These are phyloP conservation scores for Anthracocystis setariae DNA, from an alignment of 1,284 basidiomycete genomes.

Conservation along the genomic window DNA sequence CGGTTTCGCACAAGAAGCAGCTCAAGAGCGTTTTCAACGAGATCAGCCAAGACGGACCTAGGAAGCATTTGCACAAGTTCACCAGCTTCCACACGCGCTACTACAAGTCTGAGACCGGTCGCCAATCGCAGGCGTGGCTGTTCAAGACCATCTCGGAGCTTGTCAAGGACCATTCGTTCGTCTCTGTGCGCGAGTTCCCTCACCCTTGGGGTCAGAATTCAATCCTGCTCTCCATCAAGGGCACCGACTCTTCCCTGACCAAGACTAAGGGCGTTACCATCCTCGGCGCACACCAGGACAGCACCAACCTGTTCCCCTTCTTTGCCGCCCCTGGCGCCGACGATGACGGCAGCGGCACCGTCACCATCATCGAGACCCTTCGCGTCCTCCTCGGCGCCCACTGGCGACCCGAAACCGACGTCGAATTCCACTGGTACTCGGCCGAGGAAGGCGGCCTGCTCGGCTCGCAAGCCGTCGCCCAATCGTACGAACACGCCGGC, in stretches of 20 bases:
- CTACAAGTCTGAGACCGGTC: slow-evolving; percentile 76
- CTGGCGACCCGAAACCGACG: slow-evolving; percentile 77
- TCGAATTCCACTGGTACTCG: slow-evolving; percentile 97
- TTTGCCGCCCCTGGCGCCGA: slow-evolving; percentile 70
- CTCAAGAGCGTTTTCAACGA: slow-evolving; percentile 44
- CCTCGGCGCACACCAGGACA: slow-evolving; percentile 88
- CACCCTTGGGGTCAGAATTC: slow-evolving; percentile 93
- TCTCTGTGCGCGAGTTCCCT: slow-evolving; percentile 80
- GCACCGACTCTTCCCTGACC: slow-evolving; percentile 37
- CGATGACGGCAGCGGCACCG: slow-evolving; percentile 91
- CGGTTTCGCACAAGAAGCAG: slow-evolving; percentile 27
- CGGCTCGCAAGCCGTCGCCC: slow-evolving; percentile 89
- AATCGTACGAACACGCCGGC: slow-evolving; percentile 76
- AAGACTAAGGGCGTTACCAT: slow-evolving; percentile 71
- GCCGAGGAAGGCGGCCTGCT: slow-evolving; percentile 94
- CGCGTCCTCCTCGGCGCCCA: slow-evolving; percentile 81
- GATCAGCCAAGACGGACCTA: slow-evolving; percentile 50
- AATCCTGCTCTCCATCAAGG: slow-evolving; percentile 72
- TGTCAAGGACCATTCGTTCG: slow-evolving; percentile 65
- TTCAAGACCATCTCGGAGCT: slow-evolving; percentile 44
- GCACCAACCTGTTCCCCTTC: slow-evolving; percentile 68
- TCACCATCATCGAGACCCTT: slow-evolving; percentile 90
- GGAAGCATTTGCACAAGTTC: slow-evolving; percentile 70
- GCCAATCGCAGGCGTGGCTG: slow-evolving; percentile 81
- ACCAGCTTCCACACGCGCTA: slow-evolving; percentile 69